These are phyloP conservation scores for Cyberlindnera saturnus DNA, from an alignment of 805 yeast species.

Conservation along the genomic window DNA sequence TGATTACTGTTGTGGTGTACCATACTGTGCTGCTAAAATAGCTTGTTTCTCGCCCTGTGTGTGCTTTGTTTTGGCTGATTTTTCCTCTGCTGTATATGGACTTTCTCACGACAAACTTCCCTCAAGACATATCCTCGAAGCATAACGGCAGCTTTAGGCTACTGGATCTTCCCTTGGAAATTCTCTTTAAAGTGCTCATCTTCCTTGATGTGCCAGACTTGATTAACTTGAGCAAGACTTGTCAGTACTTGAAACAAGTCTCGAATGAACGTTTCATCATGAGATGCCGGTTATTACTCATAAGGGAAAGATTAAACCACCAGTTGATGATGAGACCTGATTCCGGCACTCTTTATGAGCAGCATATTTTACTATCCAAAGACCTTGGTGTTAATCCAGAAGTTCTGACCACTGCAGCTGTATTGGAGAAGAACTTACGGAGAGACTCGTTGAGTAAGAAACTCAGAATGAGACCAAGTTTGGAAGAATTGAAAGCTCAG, in stretches of 20 bases:
- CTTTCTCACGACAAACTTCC: conserved; percentile 20
- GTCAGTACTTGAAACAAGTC: conserved; percentile 12
- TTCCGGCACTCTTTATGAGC: conserved; percentile 7
- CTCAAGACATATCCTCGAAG: conserved; percentile 4
- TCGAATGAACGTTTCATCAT: conserved; percentile 18
- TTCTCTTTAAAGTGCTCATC: conserved; percentile 17
- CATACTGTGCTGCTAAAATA: too few relatives aligned
- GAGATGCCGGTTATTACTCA: conserved; percentile 18
- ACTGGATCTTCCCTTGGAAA: conserved; percentile 21
- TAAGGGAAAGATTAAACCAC: conserved; percentile 8
- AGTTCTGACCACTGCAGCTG: conserved; percentile 2
- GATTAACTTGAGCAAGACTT: conserved; percentile 10
- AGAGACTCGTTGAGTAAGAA: conserved; percentile 14
- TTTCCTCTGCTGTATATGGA: conserved; percentile 10
- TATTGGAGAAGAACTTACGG: conserved; percentile 12
- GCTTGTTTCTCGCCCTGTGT: too few relatives aligned
- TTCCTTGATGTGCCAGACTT: conserved; percentile 22
- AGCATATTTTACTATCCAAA: conserved; percentile 14
- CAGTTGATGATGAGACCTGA: conserved; percentile 10
- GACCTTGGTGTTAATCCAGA: conserved; percentile 5
- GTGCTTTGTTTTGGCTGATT: neutral
- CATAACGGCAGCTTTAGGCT: conserved; percentile 16
- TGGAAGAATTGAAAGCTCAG: conserved; percentile 14
- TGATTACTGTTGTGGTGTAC: too few relatives aligned
- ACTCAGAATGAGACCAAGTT: conserved; percentile 16